phyloP scores from a whole-genome alignment of 208 protist genomes.

The Trypanosoma avium region DNA sequence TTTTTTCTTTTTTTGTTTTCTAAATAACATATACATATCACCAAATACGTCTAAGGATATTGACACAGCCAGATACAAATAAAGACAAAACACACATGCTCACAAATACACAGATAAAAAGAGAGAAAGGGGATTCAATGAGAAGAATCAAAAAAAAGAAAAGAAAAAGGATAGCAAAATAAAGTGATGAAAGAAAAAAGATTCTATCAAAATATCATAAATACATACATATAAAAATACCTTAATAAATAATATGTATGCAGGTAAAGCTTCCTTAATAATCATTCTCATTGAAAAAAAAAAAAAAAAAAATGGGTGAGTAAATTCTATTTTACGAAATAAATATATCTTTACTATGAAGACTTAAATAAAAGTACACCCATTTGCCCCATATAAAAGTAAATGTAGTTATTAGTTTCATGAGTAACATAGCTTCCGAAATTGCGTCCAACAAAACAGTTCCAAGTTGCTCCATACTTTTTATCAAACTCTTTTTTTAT shows the following conservation, averaged over 20 bases:
- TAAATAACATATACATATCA: constrained; percentile 25
- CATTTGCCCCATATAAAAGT: constrained; percentile 99
- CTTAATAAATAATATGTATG: too few species aligned
- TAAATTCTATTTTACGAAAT: too few species aligned
- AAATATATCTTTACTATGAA: constrained; percentile 38
- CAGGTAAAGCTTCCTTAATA: too few species aligned
- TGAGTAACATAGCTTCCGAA: constrained; percentile 99
- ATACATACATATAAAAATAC: too few species aligned
- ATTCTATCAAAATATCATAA: too few species aligned
- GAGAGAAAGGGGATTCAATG: too few species aligned
- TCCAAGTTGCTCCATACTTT: constrained; percentile 99
- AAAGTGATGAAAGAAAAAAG: too few species aligned
- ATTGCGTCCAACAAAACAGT: constrained; percentile 99
- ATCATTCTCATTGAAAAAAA: not conserved
- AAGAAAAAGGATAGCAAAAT: too few species aligned
- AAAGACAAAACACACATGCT: too few species aligned
- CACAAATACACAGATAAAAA: not conserved
- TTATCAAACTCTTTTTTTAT: constrained; percentile 99
- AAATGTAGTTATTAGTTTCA: constrained; percentile 99
- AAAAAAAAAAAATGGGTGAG: not conserved
- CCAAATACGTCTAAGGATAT: not conserved
- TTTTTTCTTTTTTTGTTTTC: not conserved
- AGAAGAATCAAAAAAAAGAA: too few species aligned
- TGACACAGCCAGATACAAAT: too few species aligned
- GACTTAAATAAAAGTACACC: constrained; percentile 98